Conservation (phyloP, 257 asterid species). For the Przewalskia tangutica region DNA sequence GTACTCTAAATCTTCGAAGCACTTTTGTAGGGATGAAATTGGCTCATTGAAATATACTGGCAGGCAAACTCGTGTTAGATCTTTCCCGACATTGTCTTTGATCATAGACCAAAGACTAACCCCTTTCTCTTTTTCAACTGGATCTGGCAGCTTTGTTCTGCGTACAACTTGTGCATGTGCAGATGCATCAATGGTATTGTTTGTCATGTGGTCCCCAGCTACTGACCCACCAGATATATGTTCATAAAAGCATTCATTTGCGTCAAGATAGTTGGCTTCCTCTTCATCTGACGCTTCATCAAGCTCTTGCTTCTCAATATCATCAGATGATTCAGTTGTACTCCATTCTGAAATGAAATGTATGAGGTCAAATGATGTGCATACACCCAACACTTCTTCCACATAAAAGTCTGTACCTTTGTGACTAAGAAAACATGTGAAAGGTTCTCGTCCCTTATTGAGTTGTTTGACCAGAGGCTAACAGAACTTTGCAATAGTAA, state of each 20-base stretch:
- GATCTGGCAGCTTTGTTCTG: conserved; percentile 80
- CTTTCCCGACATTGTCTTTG: conserved; percentile 95
- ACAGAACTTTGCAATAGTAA: background rate
- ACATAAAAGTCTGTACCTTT: background rate
- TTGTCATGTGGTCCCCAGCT: conserved; percentile 32
- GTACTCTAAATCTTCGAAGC: conserved; percentile 88
- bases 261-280: conserved; percentile 61
- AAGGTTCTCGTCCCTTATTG: background rate
- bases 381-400: background rate
- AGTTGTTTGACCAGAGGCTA: background rate
- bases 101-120: conserved; percentile 95
- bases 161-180: conserved; percentile 40
- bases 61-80: conserved; percentile 79
- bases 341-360: conserved; percentile 63
- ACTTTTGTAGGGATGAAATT: conserved; percentile 74
- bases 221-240: conserved; percentile 22
- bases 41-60: conserved; percentile 97
- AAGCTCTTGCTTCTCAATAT: conserved; percentile 80
- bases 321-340: conserved; percentile 95
- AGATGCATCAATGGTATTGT: conserved; percentile 10
- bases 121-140: conserved; percentile 83
- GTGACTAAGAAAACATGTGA: background rate
- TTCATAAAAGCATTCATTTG: conserved; percentile 55
- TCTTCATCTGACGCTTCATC: conserved; percentile 88
- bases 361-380: background rate